Percentiles rank a stretch among this genome's conserved stretches.
Evolutionary conservation across 169 alveolate species (phyloP).

Genomic region (Plasmodium yoelii): DNA sequence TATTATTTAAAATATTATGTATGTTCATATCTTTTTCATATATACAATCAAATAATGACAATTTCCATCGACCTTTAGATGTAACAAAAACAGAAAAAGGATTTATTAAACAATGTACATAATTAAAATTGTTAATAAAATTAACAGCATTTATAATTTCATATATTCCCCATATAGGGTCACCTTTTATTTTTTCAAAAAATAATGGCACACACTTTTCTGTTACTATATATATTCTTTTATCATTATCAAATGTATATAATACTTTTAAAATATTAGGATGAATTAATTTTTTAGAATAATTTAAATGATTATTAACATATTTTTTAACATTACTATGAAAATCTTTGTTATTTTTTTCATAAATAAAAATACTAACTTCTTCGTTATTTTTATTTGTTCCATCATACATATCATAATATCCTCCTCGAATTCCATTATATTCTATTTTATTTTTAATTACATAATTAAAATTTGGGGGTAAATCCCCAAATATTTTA

Average conservation of each 20-base stretch:
- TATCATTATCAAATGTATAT: constrained; percentile 79
- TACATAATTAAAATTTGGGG: constrained; percentile 45
- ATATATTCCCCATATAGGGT: constrained; percentile 22
- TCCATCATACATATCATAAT: constrained; percentile 54
- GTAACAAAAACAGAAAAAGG: constrained; percentile 79
- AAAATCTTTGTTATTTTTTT: constrained; percentile 38
- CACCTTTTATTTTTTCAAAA: constrained; percentile 56
- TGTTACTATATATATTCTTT: constrained; percentile 82
- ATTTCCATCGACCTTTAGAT: constrained; percentile 76
- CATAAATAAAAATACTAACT: constrained; percentile 65
- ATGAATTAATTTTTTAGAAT: constrained; percentile 78
- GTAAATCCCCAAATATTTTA: constrained; percentile 62
- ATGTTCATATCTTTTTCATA: constrained; percentile 76
- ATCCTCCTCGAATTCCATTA: constrained; percentile 11
- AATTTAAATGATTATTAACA: constrained; percentile 76
- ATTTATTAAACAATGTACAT: constrained; percentile 77
- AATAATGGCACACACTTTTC: constrained; percentile 83
- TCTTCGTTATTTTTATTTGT: constrained; percentile 43
- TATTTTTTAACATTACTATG: constrained; percentile 69
- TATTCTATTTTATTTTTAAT: constrained; percentile 43
- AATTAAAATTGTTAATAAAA: constrained; percentile 79
- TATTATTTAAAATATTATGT: constrained; percentile 2
- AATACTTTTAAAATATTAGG: constrained; percentile 82
- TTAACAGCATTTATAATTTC: constrained; percentile 79
- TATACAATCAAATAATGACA: constrained; percentile 78